These are phyloP conservation scores for Kodamaea kaohsiungensis DNA, from an alignment of 805 yeast species.

Conservation along the genomic window DNA sequence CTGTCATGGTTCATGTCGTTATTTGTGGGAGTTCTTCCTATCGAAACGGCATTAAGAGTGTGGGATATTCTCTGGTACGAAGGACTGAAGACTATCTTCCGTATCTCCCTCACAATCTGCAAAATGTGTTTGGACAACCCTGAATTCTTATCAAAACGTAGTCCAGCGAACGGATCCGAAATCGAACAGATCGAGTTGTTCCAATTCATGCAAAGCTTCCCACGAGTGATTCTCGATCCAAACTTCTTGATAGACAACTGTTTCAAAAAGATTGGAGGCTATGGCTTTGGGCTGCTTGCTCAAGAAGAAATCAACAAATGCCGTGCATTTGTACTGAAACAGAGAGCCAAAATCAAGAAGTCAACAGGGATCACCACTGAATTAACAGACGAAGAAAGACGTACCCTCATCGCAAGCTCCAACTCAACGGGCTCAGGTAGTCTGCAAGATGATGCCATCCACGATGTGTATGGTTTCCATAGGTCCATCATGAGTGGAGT, in stretches of 20 bases:
- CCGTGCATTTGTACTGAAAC: slow-evolving; percentile 72
- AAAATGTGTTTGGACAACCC: slow-evolving; percentile 67
- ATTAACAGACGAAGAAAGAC: slow-evolving; percentile 42
- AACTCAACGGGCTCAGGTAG: slow-evolving; percentile 16
- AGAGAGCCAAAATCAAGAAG: slow-evolving; percentile 45
- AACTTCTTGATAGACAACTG: slow-evolving; percentile 69
- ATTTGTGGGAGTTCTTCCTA: slow-evolving; percentile 88
- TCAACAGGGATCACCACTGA: slow-evolving; percentile 30
- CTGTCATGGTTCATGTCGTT: slow-evolving; percentile 98
- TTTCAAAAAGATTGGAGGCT: slow-evolving; percentile 68
- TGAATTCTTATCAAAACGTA: slow-evolving; percentile 40
- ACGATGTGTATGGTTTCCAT: slow-evolving; percentile 47
- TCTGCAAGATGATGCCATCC: slow-evolving; percentile 29
- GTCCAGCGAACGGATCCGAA: slow-evolving; percentile 23
- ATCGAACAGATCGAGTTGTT: slow-evolving; percentile 56
- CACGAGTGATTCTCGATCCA: slow-evolving; percentile 71
- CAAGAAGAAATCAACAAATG: slow-evolving; percentile 83
- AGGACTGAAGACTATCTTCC: slow-evolving; percentile 82
- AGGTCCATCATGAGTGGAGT: slow-evolving; percentile 53
- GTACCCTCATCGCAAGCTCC: slow-evolving; percentile 22
- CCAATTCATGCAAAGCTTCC: slow-evolving; percentile 82
- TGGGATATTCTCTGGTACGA: slow-evolving; percentile 97
- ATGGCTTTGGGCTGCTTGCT: slow-evolving; percentile 66
- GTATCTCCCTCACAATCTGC: slow-evolving; percentile 78
- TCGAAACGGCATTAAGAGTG: slow-evolving; percentile 81